Percentiles rank a stretch among this genome's conserved stretches.
phyloP scores from a whole-genome alignment of 1,139 yeast genomes.

The Pichia inconspicua region DNA sequence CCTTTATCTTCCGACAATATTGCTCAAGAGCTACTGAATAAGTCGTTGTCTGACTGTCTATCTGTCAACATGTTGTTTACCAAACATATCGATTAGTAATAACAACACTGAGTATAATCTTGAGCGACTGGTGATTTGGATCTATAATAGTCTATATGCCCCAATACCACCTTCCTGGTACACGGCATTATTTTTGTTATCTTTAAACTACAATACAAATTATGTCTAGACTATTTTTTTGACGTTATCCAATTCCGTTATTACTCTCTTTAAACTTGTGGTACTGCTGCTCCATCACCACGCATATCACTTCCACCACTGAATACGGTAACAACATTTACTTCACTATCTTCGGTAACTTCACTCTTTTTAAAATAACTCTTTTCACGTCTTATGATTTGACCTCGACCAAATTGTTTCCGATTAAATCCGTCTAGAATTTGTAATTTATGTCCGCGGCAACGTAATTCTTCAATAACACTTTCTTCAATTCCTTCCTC shows the following conservation, averaged over 20 bases:
- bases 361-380: slow-evolving; percentile 32
- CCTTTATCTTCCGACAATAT: no score
- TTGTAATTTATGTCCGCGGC: slow-evolving; percentile 52
- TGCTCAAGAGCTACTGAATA: no score
- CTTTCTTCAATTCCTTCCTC: slow-evolving; percentile 55
- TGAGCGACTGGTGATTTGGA: no score
- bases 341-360: slow-evolving; percentile 7
- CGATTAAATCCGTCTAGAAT: slow-evolving; percentile 42
- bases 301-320: slow-evolving; percentile 72
- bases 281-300: slow-evolving; percentile 76
- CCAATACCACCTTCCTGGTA: no score
- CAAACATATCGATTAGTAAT: no score
- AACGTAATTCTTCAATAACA: slow-evolving; percentile 37
- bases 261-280: slow-evolving; percentile 22
- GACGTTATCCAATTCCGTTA: neutral
- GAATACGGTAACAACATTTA: slow-evolving; percentile 34
- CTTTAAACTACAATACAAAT: no score
- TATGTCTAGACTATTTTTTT: no score
- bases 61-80: no score
- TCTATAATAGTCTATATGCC: no score
- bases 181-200: no score
- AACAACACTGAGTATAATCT: no score
- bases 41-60: no score
- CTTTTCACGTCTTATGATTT: slow-evolving; percentile 37
- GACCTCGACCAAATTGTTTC: slow-evolving; percentile 60